Evolutionary conservation across 2,329 filamentous ascomycete species (phyloP).

Genomic region (Sporothrix pseudoabietina): DNA sequence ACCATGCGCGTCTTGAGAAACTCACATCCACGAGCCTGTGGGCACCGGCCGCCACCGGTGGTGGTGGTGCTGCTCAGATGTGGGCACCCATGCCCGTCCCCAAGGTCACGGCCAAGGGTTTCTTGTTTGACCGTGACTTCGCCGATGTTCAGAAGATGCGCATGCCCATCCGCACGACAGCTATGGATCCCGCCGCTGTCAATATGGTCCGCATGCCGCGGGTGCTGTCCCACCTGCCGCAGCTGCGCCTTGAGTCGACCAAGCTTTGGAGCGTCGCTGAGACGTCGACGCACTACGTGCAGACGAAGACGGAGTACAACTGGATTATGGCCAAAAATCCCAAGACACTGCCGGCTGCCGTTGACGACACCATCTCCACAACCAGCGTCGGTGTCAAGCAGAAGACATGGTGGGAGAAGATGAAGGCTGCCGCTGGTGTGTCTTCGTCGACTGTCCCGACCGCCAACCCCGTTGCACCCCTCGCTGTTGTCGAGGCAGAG

Average conservation of each 20-base stretch:
- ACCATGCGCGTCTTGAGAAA: background rate
- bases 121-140: slow-evolving; percentile 31
- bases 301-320: slow-evolving; percentile 33
- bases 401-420: slow-evolving; percentile 35
- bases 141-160: slow-evolving; percentile 28
- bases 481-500: background rate
- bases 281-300: background rate
- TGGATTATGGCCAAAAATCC: slow-evolving; percentile 38
- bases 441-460: background rate
- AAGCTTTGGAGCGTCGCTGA: slow-evolving; percentile 37
- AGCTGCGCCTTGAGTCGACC: slow-evolving; percentile 38
- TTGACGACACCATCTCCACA: slow-evolving; percentile 30
- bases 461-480: background rate
- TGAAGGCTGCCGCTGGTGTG: slow-evolving; percentile 28
- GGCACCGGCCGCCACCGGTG: background rate
- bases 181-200: slow-evolving; percentile 38
- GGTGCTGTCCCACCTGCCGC: slow-evolving; percentile 35
- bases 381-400: slow-evolving; percentile 29
- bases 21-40: slow-evolving; percentile 29
- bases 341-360: background rate
- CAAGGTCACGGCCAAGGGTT: slow-evolving; percentile 19
- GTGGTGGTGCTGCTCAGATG: background rate
- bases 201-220: slow-evolving; percentile 40
- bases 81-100: slow-evolving; percentile 29
- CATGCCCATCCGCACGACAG: slow-evolving; percentile 33